Base-by-base conservation (phyloP, 2,329 filamentous ascomycete genomes). In the Aureobasidium namibiae region DNA sequence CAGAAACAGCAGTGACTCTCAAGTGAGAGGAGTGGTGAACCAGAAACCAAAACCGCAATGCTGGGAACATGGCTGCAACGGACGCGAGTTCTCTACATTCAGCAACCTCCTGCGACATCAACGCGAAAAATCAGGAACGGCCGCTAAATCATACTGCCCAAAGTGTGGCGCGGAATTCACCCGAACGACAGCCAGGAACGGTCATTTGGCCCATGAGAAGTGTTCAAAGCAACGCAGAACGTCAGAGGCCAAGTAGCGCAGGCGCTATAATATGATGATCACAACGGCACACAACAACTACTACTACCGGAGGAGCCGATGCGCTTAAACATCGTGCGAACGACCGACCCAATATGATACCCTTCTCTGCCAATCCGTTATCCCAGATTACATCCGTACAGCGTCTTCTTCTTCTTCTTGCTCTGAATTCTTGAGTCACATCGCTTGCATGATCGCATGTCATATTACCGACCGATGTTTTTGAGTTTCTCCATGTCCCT, bases 51-150 rank as follows among this genome's bases (percentile, higher is more conserved):
- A 95, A 75, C 91, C 92, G 46, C 90, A 95, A 71, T 96, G 92
- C 74, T 97, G 90, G 89, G 92, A 96, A 62, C 92, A 97, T 69
- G 92, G 92, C 11, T 97, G 92, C 78, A 96, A 96, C 68, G 92
- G 92, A 21, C 86, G 92, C 31, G 89, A 95, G 68, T 97, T 97
- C 70, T 95, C 90, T 18, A 96, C 92, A 3, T 96, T 96, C 71
- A 96, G 91, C 81, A 96, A 96, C 70, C 82, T 96, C 3, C 78
- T 96, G 38, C 82, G 92, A 63, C 92, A 97, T 72, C 92, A 96
- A 73, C 84, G 92, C 44, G 92, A 97, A 74, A 96, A 96, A 73
- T 95, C 90, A 0, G 92, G 92, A 26, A 91, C 92, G 56, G 90
- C 92, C 11, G 80, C 88, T 31, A 96, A 96, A 75, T 90, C 90